Percentiles rank a stretch among this genome's conserved stretches.
Evolutionary conservation across 1,284 basidiomycete species (phyloP).

Genomic region (Sporisorium exsertum): DNA sequence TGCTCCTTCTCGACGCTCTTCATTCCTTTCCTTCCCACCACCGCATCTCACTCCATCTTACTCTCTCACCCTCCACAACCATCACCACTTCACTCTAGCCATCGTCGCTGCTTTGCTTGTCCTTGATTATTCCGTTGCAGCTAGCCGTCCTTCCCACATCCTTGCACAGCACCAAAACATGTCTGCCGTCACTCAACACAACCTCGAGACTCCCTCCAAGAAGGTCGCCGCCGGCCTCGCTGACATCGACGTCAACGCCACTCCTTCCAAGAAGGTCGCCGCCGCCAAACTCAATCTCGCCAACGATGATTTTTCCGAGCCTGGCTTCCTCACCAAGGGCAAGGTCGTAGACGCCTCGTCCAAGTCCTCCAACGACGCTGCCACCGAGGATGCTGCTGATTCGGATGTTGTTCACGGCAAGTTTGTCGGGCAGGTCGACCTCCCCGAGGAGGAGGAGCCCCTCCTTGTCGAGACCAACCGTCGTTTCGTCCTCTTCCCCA

Average conservation of each 20-base stretch:
- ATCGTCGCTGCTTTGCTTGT: conserved; percentile 8
- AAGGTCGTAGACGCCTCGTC: conserved; percentile 37
- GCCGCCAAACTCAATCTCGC: conserved; percentile 26
- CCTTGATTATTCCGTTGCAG: conserved; percentile 6
- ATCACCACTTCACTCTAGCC: conserved; percentile 1
- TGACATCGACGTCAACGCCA: conserved; percentile 65
- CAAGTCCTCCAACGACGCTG: conserved; percentile 7
- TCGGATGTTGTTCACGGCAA: conserved; percentile 58
- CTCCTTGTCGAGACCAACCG: conserved; percentile 65
- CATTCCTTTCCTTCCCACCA: conserved; percentile 25
- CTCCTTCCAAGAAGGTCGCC: conserved; percentile 59
- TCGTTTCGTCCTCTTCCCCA: conserved; percentile 69
- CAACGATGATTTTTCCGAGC: conserved; percentile 54
- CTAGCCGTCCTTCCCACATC: too few species aligned
- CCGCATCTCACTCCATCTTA: conserved; percentile 5
- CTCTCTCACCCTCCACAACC: conserved; percentile 4
- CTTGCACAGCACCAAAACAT: conserved; percentile 18
- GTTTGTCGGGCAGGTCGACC: conserved; percentile 67
- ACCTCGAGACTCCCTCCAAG: conserved; percentile 66
- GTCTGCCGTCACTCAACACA: conserved; percentile 55
- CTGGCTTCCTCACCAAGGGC: conserved; percentile 55
- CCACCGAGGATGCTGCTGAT: conserved; percentile 11
- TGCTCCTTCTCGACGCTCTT: conserved; percentile 16
- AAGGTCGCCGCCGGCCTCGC: conserved; percentile 66
- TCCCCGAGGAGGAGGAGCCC: conserved; percentile 68